Percentiles rank a stretch among this genome's conserved stretches.
These are phyloP conservation scores for Thuja plicata DNA, from an alignment of 83 land plant species.

Conservation along the genomic window DNA sequence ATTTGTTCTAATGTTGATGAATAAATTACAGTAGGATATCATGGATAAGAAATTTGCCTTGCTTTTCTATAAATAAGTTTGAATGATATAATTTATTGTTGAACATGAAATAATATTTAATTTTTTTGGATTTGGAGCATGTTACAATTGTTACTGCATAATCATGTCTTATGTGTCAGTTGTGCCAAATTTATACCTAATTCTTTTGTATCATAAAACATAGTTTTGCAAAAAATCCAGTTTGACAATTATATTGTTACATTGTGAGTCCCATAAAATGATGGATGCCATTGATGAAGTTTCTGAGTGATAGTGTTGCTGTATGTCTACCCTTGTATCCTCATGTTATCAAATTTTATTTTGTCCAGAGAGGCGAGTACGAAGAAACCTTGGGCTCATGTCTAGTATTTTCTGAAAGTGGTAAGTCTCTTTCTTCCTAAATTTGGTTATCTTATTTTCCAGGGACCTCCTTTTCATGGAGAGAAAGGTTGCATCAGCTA, in stretches of 20 bases:
- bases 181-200: not conserved
- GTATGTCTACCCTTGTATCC: not conserved
- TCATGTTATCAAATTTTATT: not conserved
- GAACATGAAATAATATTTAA: not conserved
- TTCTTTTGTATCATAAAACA: not conserved
- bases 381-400: constrained; percentile 9
- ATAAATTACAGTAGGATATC: not conserved
- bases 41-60: not conserved
- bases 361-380: constrained; percentile 2
- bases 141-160: not conserved
- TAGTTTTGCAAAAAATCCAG: not conserved
- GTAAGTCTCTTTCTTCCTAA: not conserved
- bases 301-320: not conserved
- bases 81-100: not conserved
- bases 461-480: not conserved
- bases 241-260: not conserved
- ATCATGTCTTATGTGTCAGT: not conserved
- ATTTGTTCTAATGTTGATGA: not conserved
- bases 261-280: not conserved
- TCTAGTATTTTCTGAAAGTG: constrained; percentile 15
- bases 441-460: not conserved
- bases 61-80: not conserved
- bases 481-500: not conserved
- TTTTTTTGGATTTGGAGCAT: not conserved
- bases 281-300: not conserved